A percentile compares a stretch with the other conserved stretches of the same genome.
Conservation (phyloP, 106 monocot species). For the Apostasia shenzhenica region DNA sequence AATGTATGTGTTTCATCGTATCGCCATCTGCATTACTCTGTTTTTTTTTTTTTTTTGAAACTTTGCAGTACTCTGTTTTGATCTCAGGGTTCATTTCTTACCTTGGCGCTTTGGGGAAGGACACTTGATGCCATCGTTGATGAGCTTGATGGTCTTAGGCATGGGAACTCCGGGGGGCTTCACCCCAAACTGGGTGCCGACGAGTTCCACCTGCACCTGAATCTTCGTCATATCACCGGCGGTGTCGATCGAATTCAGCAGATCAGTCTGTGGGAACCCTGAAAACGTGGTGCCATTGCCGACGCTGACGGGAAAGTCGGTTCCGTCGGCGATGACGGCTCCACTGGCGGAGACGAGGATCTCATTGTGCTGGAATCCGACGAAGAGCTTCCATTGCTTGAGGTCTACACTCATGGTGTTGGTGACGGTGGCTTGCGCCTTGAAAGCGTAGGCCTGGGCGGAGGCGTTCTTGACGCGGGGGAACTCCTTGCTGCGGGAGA, state of each 20-base stretch:
- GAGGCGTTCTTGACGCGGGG: slow-evolving; percentile 78
- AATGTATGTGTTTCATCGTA: no score
- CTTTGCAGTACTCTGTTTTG: no score
- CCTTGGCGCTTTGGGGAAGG: slow-evolving; percentile 19
- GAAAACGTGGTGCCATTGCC: slow-evolving; percentile 58
- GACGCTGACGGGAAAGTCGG: slow-evolving; percentile 55
- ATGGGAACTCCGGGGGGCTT: slow-evolving; percentile 59
- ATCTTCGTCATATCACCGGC: slow-evolving; percentile 81
- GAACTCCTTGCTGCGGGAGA: slow-evolving; percentile 47
- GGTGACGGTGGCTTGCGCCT: slow-evolving; percentile 54
- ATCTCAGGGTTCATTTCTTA: not conserved
- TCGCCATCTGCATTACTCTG: no score
- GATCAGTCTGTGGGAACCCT: slow-evolving; percentile 67
- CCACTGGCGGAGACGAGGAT: slow-evolving; percentile 72
- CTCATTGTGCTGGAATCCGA: slow-evolving; percentile 90
- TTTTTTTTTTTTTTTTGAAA: no score
- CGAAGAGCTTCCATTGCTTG: slow-evolving; percentile 69
- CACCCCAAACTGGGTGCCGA: slow-evolving; percentile 84
- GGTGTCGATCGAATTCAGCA: slow-evolving; percentile 77
- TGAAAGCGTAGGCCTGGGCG: slow-evolving; percentile 87
- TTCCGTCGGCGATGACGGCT: slow-evolving; percentile 60
- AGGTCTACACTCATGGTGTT: slow-evolving; percentile 72
- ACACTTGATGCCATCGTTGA: slow-evolving; percentile 71
- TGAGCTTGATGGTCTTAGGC: slow-evolving; percentile 65
- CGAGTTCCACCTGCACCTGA: slow-evolving; percentile 41